Conservation (phyloP, 2,329 filamentous ascomycete genomes). For the Falciphora oryzae region DNA sequence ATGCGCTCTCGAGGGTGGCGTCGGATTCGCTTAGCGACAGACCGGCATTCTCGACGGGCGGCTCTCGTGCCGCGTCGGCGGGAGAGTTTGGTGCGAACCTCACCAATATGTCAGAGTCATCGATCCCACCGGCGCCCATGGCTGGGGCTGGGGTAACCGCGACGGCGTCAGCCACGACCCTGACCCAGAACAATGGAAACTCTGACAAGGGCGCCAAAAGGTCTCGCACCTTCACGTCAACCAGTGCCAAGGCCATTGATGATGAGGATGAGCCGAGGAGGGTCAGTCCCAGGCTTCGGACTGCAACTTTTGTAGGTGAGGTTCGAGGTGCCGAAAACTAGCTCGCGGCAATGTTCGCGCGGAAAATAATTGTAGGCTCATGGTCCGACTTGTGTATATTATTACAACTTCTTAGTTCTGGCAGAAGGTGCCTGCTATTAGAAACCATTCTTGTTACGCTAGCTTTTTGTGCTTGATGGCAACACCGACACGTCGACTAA, state of each 20-base stretch:
- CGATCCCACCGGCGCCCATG: background rate
- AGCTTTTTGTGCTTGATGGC: too few relatives aligned
- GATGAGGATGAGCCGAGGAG: slow-evolving; percentile 40
- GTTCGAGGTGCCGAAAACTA: background rate
- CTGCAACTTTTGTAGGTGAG: slow-evolving; percentile 10
- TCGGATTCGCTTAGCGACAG: slow-evolving; percentile 21
- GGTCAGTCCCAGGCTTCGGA: slow-evolving; percentile 26
- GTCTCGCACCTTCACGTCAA: slow-evolving; percentile 39
- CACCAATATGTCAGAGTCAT: slow-evolving; percentile 18
- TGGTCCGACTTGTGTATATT: too few relatives aligned
- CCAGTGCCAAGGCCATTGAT: slow-evolving; percentile 39
- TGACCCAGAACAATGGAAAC: background rate
- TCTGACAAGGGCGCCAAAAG: slow-evolving; percentile 36
- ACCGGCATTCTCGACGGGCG: slow-evolving; percentile 25
- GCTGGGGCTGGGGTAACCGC: background rate
- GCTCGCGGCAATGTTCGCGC: background rate
- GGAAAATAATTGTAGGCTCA: too few relatives aligned
- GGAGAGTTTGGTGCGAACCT: slow-evolving; percentile 26
- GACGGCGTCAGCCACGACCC: background rate
- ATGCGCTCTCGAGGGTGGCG: slow-evolving; percentile 8
- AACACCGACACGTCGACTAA: too few relatives aligned
- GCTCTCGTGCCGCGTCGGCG: slow-evolving; percentile 23
- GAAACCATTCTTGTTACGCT: too few relatives aligned
- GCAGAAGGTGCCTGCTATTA: too few relatives aligned
- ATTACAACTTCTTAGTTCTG: too few relatives aligned